Conservation (phyloP, 208 protist genomes). For the Strigomonas oncopelti region DNA sequence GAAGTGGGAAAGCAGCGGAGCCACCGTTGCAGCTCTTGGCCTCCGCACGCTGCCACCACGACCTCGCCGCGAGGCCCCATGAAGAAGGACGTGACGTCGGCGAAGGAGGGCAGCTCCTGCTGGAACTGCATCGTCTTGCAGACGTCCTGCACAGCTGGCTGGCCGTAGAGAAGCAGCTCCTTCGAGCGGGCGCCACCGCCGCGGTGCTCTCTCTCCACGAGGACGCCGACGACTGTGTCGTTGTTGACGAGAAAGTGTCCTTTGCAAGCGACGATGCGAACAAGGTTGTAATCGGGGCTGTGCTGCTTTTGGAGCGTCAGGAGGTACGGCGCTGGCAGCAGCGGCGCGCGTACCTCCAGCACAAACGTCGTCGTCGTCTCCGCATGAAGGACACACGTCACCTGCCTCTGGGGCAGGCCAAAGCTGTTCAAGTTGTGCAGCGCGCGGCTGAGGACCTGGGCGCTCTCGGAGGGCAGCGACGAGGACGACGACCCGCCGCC, state of each 20-base stretch:
- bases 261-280: slow-evolving; percentile 5
- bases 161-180: slow-evolving; percentile 58
- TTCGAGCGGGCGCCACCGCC: neutral
- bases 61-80: slow-evolving; percentile 48
- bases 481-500: too few relatives aligned
- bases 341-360: neutral
- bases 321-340: neutral
- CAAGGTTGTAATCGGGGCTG: neutral
- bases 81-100: slow-evolving; percentile 50
- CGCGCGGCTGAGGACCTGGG: neutral
- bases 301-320: neutral
- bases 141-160: slow-evolving; percentile 41
- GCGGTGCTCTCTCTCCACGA: neutral
- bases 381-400: neutral
- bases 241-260: slow-evolving; percentile 37
- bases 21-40: slow-evolving; percentile 38
- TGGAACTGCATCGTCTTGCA: slow-evolving; percentile 17
- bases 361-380: neutral
- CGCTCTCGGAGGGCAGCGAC: neutral
- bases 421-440: neutral
- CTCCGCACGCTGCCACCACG: slow-evolving; percentile 25
- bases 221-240: slow-evolving; percentile 43
- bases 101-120: slow-evolving; percentile 37
- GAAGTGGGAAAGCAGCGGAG: slow-evolving; percentile 47
- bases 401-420: neutral